Evolutionary conservation across 202 grass and related monocot species (phyloP), one percentile per base, ranked within the genome.

Genomic region (Tripidium arundinaceum): DNA sequence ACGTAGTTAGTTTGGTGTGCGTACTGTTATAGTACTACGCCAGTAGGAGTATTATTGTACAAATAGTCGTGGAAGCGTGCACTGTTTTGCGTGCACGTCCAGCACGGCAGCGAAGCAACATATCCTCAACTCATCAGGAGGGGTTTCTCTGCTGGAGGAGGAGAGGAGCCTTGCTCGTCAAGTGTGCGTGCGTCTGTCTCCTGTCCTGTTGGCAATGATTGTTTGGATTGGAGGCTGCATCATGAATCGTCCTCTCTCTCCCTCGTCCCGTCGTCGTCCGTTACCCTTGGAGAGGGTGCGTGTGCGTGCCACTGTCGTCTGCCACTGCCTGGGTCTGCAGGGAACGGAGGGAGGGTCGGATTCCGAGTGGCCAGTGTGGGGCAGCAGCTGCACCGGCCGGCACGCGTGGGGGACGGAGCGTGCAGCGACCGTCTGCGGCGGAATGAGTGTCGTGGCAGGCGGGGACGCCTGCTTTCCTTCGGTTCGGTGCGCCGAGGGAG

Each of bases 341-440:
- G 65, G 64, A 37, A 67, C n/a, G 61, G 31, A 31, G 15, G 29
- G 28, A 4, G 28, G 28, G 18, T 18, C 29, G 14, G 64, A 21
- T 24, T 68, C 65, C 65, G 40, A 70, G 40, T 46, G n/a, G 43
- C 22, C 21, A 25, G 21, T 24, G 54, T 22, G n/a, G 54, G 54
- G 54, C 54, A 4, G 50, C 19, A 8, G 45, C 45, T 6, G 15
- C 4, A 12, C 8, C 8, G n/a, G 5, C 19, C 33, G 33, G 72
- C 72, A 59, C 72, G 72, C 72, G 52, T 39, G 70, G 45, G 70
- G 27, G 46, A 34, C 70, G 47, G 18, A 9, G 72, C 71, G 49
- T 75, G 72, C 72, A 18, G n/a, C 21, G 66, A 5, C 38, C 39
- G 21, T 39, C 2, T n/a, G 72, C 52, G 1, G 24, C 72, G 52